These are phyloP conservation scores for Suhomyces canberraensis DNA, from an alignment of 805 yeast genomes.

Conservation along the genomic window DNA sequence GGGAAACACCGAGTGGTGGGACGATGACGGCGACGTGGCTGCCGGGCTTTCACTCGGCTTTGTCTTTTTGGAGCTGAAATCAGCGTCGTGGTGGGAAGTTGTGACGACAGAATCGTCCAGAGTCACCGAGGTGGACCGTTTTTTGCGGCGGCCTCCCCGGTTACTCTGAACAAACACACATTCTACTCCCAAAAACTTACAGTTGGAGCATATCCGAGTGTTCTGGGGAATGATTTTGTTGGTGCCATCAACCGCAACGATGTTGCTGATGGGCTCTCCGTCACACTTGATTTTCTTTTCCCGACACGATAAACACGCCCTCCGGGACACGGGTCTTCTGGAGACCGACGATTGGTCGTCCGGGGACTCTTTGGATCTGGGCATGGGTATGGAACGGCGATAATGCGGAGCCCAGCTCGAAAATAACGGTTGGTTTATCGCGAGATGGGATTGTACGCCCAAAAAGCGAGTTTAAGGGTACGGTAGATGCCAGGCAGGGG, in stretches of 20 bases:
- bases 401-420: no score
- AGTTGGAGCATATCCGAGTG: conserved; percentile 44
- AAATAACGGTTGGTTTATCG: no score
- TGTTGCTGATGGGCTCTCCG: conserved; percentile 43
- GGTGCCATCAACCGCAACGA: conserved; percentile 16
- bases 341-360: conserved; percentile 1
- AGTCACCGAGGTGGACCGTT: conserved; percentile 8
- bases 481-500: no score
- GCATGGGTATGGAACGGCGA: background rate
- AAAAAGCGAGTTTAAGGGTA: no score
- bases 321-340: conserved; percentile 13
- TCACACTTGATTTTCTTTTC: conserved; percentile 66
- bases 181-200: conserved; percentile 40
- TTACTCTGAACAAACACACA: conserved; percentile 57
- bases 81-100: background rate
- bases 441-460: no score
- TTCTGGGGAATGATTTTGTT: conserved; percentile 8
- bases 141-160: conserved; percentile 55
- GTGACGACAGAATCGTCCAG: background rate
- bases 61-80: no score
- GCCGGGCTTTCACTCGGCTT: no score
- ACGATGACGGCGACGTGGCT: no score
- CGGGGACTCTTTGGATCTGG: background rate
- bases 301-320: conserved; percentile 63
- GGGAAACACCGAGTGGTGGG: no score